Base-by-base conservation (phyloP, 306 rosid species). In the Dalbergia oliveri region DNA sequence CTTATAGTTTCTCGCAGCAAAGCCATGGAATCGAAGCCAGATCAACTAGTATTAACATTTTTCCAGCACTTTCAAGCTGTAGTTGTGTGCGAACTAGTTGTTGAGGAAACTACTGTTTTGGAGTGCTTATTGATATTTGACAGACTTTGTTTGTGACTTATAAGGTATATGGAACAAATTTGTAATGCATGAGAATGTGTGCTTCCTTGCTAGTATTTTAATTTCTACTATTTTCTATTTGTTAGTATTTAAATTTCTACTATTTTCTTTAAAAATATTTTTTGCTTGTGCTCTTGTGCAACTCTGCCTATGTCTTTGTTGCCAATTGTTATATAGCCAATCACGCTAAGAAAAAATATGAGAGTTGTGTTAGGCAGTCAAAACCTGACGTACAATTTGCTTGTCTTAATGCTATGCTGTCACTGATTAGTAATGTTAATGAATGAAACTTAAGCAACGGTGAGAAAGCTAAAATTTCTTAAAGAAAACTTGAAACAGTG, bases 121-220 rank as follows among this genome's bases (percentile, higher is more conserved):
- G 26, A 44, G 18, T 69, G 15, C 37, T 13, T 5, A 35, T 5
- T 77, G 18, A 35, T 51, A 8, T 66, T 66, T 56, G 19, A 15
- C 68, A 21, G 18, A 57, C 39, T 26, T 18, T 54, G 73, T 76
- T 76, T 49, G 72, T n/a, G 37, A 61, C 9, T 31, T 75, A 16
- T 6, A 21, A 47, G 21, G 64, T 11, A 66, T 51, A 49, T 14
- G 81, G 51, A 67, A 68, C 16, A 57, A 39, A 56, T 21, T 63
- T 1, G 35, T 68, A 2, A 58, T 50, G 23, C 18, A 45, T 58
- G 62, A 63, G 12, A 64, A 73, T 72, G 61, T 4, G 53, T 66
- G 71, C 49, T 65, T 56, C 60, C 44, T 35, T 80, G 64, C 63
- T 50, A 12, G 5, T 4, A 39, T 80, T 9, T 79, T 15, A 11